These are phyloP conservation scores for Periconia sp. DNA, from an alignment of 2,329 filamentous ascomycete genomes.

Conservation along the genomic window DNA sequence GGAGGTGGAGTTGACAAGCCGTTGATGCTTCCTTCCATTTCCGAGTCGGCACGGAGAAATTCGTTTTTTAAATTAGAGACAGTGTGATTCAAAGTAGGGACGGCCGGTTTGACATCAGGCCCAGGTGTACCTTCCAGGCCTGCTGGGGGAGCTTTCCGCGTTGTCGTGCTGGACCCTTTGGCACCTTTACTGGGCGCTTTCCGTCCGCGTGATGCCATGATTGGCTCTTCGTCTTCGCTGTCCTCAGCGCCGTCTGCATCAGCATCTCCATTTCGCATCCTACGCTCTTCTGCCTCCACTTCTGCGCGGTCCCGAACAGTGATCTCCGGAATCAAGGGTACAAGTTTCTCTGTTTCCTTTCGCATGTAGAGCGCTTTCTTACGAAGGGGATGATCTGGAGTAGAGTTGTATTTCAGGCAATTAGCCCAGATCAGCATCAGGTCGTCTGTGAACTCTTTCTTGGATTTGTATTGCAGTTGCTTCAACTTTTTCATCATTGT, in stretches of 20 bases:
- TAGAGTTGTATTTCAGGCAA: constrained; percentile 92
- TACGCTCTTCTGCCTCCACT: constrained; percentile 72
- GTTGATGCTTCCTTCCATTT: constrained; percentile 78
- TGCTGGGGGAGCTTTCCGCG: constrained; percentile 72
- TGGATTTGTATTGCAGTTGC: constrained; percentile 60
- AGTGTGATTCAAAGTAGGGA: constrained; percentile 59
- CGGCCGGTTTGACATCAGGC: constrained; percentile 71
- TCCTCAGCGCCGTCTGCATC: constrained; percentile 84
- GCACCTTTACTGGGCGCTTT: constrained; percentile 79
- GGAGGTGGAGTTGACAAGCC: constrained; percentile 84
- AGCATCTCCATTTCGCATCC: constrained; percentile 79
- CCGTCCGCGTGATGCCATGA: constrained; percentile 94
- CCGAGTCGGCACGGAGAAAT: constrained; percentile 68
- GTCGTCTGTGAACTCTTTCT: constrained; percentile 91
- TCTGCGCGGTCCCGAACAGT: constrained; percentile 87
- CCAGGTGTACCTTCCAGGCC: constrained; percentile 78
- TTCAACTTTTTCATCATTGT: constrained; percentile 98
- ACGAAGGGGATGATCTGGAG: constrained; percentile 80
- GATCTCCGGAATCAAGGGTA: constrained; percentile 92
- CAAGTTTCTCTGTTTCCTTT: constrained; percentile 95
- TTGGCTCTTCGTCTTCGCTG: constrained; percentile 89
- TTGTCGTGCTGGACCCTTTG: constrained; percentile 64
- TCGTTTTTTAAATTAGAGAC: constrained; percentile 55
- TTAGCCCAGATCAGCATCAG: constrained; percentile 97
- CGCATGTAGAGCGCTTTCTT: constrained; percentile 96